Evolutionary conservation across 305 asterid species (phyloP), one percentile per base, ranked within the genome.

Genomic region (Solanum chacoense): DNA sequence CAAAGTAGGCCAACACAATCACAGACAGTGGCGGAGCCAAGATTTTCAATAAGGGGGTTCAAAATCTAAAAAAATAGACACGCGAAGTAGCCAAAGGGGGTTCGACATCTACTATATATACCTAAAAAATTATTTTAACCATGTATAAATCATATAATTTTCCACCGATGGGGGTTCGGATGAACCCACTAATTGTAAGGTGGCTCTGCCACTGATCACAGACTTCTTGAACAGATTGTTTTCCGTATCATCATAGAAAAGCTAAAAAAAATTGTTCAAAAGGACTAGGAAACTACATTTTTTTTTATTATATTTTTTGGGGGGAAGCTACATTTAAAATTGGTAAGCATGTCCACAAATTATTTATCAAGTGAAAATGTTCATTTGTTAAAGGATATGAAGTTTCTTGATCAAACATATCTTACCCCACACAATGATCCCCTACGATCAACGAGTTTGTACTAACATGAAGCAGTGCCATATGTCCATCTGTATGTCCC

Each of bases 401-500:
- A 86, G 45, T 67, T 63, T 75, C 75, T 16, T 26, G 59, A 78
- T 86, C 78, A 12, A n/a, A 20, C 63, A 22, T 72, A 72, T 40
- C 98, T 90, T 93, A 96, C 99, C 99, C 99, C 80, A 97, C 94
- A 87, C 99, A 97, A 90, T 97, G 99, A 94, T 97, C 99, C 72
- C 99, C 99, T 45, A 94, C 99, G 87, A 96, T 93, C 94, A 97
- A 89, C 5, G 99, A 93, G 92, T 97, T 95, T 77, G 99, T 93
- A 90, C 92, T 89, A 88, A 94, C 94, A 90, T 97, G 98, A 92
- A 96, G 97, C 91, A 96, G 83, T 59, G 94, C 98, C 95, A 96
- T 84, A 89, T 97, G 99, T 85, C 99, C 98, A 89, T 97, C 99
- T 71, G 99, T 96, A 92, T 97, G 99, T 90, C 99, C 99, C 99